Conservation (phyloP, 495 filamentous ascomycete genomes). For the Neurospora sp. region DNA sequence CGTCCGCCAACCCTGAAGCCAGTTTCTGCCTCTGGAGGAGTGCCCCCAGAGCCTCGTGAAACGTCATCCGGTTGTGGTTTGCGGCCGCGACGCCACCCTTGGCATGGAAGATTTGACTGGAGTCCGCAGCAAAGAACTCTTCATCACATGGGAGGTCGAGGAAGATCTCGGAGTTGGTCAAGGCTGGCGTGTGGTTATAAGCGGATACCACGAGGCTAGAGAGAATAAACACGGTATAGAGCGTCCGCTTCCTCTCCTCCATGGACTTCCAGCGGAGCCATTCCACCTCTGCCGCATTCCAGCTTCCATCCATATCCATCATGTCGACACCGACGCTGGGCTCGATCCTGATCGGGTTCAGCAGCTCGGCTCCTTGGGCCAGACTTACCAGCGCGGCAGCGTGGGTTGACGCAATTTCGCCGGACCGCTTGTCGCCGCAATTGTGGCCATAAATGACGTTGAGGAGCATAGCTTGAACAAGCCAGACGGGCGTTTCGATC, state of each 20-base stretch:
- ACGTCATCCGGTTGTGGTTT: constrained; percentile 56
- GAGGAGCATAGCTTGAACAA: constrained; percentile 96
- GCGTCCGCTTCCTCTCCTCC: constrained; percentile 90
- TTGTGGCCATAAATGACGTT: constrained; percentile 96
- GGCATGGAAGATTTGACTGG: constrained; percentile 63
- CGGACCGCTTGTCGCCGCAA: constrained; percentile 81
- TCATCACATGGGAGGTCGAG: constrained; percentile 92
- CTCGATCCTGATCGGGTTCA: constrained; percentile 43
- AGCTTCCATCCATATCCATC: constrained; percentile 37
- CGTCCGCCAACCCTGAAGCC: constrained; percentile 16
- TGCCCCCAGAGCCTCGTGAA: constrained; percentile 67
- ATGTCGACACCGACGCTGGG: constrained; percentile 30
- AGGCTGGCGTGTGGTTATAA: constrained; percentile 81
- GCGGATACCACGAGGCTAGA: constrained; percentile 87
- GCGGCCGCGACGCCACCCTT: constrained; percentile 60
- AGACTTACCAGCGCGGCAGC: constrained; percentile 85
- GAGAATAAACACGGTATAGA: constrained; percentile 82
- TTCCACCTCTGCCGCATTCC: constrained; percentile 50
- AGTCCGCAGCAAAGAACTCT: constrained; percentile 81
- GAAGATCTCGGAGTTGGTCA: constrained; percentile 90
- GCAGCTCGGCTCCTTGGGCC: constrained; percentile 74
- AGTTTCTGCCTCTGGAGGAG: constrained; percentile 56
- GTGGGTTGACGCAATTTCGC: constrained; percentile 85
- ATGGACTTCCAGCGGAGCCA: constrained; percentile 83
- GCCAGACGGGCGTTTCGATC: constrained; percentile 82